A percentile compares a stretch with the other conserved stretches of the same genome.
These are phyloP conservation scores for Phytophthora chlamydospora DNA, from an alignment of 352 stramenopile species.

Conservation along the genomic window DNA sequence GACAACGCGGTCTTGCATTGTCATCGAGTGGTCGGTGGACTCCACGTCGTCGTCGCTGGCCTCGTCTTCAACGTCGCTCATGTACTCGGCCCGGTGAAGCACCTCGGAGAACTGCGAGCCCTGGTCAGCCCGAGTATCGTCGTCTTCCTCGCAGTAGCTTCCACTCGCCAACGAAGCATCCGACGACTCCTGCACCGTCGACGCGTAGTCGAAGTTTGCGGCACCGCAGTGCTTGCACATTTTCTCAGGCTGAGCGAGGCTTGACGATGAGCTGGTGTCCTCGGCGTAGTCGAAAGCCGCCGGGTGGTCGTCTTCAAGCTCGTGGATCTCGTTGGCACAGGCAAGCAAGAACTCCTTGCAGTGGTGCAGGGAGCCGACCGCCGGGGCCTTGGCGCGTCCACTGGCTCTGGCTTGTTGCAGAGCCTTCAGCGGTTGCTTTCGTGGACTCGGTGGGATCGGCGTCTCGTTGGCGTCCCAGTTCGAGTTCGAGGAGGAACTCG, in stretches of 20 bases:
- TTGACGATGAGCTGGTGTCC: constrained; percentile 36
- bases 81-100: constrained; percentile 52
- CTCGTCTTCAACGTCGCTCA: constrained; percentile 39
- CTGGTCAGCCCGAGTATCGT: constrained; percentile 56
- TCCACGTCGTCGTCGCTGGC: constrained; percentile 3
- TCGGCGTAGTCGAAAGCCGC: constrained; percentile 75
- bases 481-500: constrained; percentile 5
- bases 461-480: constrained; percentile 17
- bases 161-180: constrained; percentile 30
- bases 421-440: constrained; percentile 18
- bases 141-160: constrained; percentile 33
- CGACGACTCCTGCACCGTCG: constrained; percentile 36
- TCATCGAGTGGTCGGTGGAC: constrained; percentile 7
- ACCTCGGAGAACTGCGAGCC: constrained; percentile 67
- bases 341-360: constrained; percentile 77
- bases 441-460: constrained; percentile 7
- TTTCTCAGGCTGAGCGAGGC: constrained; percentile 4
- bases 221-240: constrained; percentile 18
- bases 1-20: constrained; percentile 18
- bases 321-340: constrained; percentile 83
- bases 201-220: constrained; percentile 59
- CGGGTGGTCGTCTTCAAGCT: constrained; percentile 71
- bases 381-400: constrained; percentile 46
- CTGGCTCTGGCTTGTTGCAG: constrained; percentile 16
- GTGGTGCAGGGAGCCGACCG: constrained; percentile 43